Evolutionary conservation across 2,329 filamentous ascomycete species (phyloP).

Genomic region (Malbranchea zuffiana): DNA sequence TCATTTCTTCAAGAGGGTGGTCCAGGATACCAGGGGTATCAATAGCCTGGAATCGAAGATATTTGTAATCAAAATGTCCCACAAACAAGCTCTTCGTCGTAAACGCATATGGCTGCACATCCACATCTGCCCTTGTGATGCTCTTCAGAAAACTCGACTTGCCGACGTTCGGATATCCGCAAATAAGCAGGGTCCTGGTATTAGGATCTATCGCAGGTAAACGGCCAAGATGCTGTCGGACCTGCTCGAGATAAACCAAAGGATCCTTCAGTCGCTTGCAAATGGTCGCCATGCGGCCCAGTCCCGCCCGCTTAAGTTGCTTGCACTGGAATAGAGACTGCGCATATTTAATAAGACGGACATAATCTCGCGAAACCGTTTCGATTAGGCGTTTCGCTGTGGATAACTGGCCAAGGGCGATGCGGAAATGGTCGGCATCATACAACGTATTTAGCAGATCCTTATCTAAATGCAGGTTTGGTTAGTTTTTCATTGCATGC

Average conservation of each 20-base stretch:
- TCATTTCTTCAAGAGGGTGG: slow-evolving; percentile 97
- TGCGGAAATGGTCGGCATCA: slow-evolving; percentile 95
- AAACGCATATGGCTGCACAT: slow-evolving; percentile 96
- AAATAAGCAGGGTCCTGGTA: slow-evolving; percentile 88
- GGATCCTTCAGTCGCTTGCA: slow-evolving; percentile 91
- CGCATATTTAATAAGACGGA: slow-evolving; percentile 90
- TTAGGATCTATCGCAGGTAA: slow-evolving; percentile 97
- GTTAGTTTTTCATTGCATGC: background rate
- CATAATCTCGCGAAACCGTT: slow-evolving; percentile 90
- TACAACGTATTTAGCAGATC: slow-evolving; percentile 95
- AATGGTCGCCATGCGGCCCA: slow-evolving; percentile 97
- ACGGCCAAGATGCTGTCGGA: slow-evolving; percentile 92
- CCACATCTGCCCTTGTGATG: slow-evolving; percentile 87
- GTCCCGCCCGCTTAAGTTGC: slow-evolving; percentile 88
- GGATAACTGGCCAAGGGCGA: slow-evolving; percentile 88
- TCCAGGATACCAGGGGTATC: slow-evolving; percentile 98
- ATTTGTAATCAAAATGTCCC: slow-evolving; percentile 96
- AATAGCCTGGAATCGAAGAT: slow-evolving; percentile 79
- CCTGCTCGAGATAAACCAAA: slow-evolving; percentile 88
- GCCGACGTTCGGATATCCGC: slow-evolving; percentile 94
- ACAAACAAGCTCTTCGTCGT: slow-evolving; percentile 96
- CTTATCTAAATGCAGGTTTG: too few species aligned
- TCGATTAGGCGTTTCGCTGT: slow-evolving; percentile 95
- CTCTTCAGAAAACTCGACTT: slow-evolving; percentile 93
- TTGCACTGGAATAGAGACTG: slow-evolving; percentile 98